Base-by-base conservation (phyloP, 1,139 yeast genomes). In the Scheffersomyces insectosa region DNA sequence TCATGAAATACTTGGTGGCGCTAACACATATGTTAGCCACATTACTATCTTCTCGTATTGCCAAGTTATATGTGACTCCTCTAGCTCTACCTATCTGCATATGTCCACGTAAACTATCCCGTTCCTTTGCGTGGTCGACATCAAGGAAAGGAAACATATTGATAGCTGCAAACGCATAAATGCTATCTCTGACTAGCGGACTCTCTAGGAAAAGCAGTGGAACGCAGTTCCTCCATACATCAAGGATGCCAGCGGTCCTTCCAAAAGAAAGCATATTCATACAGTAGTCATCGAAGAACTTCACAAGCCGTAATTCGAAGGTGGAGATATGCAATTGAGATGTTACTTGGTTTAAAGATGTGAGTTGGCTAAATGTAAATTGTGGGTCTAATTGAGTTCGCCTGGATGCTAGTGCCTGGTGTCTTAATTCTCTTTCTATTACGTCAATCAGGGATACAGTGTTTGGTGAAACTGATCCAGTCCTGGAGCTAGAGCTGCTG, bases 221-320 rank as follows among this genome's bases (percentile, higher is more conserved):
- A 1, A 66, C 63, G 20, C 56, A 52, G 20, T 44, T 44, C 25
- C 55, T 51, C 71, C 72, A 68, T 7, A 60, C 57, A 13, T 48
- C 37, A 15, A 64, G 62, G 11, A 63, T 54, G 6, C 37, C 45
- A 13, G 43, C 36, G 44, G 59, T 56, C 15, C 56, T 55, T 11
- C 58, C 60, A 43, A 50, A 58, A 3, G 62, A 50, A 42, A 63
- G 61, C 13, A 64, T 38, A 3, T 59, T 52, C 6, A 64, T 49
- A 43, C 72, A 66, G 39, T 55, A 56, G 27, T 42, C 45, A 32
- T 66, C 59, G 50, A 68, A 68, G 46, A 63, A 67, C n/a, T 57
- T 52, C 27, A 68, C 43, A 33, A 69, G 58, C 31, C 68, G 54
- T 28, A 58, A 53, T 46, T 70, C 74, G 43, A 68, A 68, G 20